These are phyloP conservation scores for Populus euphratica DNA, from an alignment of 345 rosid species.

Conservation along the genomic window DNA sequence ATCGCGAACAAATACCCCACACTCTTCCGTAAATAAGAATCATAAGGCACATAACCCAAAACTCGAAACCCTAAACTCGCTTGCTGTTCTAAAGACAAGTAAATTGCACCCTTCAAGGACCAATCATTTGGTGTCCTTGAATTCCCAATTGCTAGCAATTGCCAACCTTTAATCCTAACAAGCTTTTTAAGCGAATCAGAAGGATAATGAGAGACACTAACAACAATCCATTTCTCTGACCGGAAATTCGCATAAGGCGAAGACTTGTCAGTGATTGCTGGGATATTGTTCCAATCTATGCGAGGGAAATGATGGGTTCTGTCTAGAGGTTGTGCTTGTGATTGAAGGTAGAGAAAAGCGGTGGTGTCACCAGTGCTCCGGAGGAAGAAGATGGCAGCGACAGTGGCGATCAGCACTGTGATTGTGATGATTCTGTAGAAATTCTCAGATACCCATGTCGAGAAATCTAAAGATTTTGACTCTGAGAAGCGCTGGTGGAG, in stretches of 20 bases:
- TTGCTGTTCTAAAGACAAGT: constrained; percentile 79
- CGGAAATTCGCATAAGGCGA: constrained; percentile 67
- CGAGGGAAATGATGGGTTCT: constrained; percentile 52
- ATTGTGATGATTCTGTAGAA: constrained; percentile 43
- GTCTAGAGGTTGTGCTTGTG: constrained; percentile 51
- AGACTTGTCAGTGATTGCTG: constrained; percentile 44
- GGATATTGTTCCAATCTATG: constrained; percentile 69
- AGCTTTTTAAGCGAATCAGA: constrained; percentile 56
- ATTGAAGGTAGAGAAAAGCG: constrained; percentile 60
- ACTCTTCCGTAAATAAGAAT: constrained; percentile 78
- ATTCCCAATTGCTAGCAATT: constrained; percentile 81
- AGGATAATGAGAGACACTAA: constrained; percentile 75
- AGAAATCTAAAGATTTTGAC: constrained; percentile 72
- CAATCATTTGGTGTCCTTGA: constrained; percentile 81
- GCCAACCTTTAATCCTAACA: constrained; percentile 88
- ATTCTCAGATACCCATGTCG: constrained; percentile 72
- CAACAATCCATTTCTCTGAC: constrained; percentile 83
- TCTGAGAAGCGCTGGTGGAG: constrained; percentile 55
- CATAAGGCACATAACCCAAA: constrained; percentile 76
- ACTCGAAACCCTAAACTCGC: constrained; percentile 73
- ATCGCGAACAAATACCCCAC: constrained; percentile 93
- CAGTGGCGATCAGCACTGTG: constrained; percentile 48
- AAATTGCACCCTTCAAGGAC: constrained; percentile 83
- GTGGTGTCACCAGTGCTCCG: constrained; percentile 62
- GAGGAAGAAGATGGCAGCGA: constrained; percentile 66